Percentiles rank a stretch among this genome's conserved stretches.
Conservation (phyloP, 108 stramenopile genomes). For the Nitzschia palea region DNA sequence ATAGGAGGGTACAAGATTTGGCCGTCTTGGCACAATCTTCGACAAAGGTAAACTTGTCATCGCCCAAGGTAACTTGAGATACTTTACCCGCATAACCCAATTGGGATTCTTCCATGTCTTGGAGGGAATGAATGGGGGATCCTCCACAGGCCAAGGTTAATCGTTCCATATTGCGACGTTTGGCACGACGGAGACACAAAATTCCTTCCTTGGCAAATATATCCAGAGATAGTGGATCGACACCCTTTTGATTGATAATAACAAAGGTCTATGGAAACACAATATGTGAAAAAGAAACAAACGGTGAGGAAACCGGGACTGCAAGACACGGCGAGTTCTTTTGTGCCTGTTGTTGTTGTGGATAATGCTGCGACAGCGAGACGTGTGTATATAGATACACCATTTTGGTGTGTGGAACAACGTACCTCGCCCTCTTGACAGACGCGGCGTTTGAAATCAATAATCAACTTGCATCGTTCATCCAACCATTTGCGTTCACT, state of each 20-base stretch:
- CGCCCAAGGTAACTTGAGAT: slow-evolving; percentile 94
- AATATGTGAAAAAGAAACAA: too few relatives aligned
- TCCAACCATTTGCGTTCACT: slow-evolving; percentile 97
- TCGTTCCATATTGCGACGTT: slow-evolving; percentile 99
- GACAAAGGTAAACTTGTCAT: slow-evolving; percentile 99
- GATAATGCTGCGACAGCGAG: too few relatives aligned
- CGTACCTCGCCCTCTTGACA: slow-evolving; percentile 83
- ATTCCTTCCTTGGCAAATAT: slow-evolving; percentile 99
- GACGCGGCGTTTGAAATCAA: slow-evolving; percentile 95
- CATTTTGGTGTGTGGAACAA: too few relatives aligned
- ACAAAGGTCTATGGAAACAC: slow-evolving; percentile 94
- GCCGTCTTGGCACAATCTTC: slow-evolving; percentile 92
- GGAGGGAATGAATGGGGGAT: slow-evolving; percentile 89
- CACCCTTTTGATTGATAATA: slow-evolving; percentile 99
- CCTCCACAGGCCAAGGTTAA: slow-evolving; percentile 98
- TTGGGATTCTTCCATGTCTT: slow-evolving; percentile 89
- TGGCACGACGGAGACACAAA: slow-evolving; percentile 94
- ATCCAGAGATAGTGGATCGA: slow-evolving; percentile 96
- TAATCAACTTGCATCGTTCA: slow-evolving; percentile 92
- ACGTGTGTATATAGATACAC: too few relatives aligned
- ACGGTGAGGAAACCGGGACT: too few relatives aligned
- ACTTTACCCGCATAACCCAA: slow-evolving; percentile 96
- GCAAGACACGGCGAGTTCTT: too few relatives aligned
- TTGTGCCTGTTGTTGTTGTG: too few relatives aligned
- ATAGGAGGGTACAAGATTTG: slow-evolving; percentile 91